These are phyloP conservation scores for Agaricales sp. DNA, from an alignment of 1,284 basidiomycete genomes.

Conservation along the genomic window DNA sequence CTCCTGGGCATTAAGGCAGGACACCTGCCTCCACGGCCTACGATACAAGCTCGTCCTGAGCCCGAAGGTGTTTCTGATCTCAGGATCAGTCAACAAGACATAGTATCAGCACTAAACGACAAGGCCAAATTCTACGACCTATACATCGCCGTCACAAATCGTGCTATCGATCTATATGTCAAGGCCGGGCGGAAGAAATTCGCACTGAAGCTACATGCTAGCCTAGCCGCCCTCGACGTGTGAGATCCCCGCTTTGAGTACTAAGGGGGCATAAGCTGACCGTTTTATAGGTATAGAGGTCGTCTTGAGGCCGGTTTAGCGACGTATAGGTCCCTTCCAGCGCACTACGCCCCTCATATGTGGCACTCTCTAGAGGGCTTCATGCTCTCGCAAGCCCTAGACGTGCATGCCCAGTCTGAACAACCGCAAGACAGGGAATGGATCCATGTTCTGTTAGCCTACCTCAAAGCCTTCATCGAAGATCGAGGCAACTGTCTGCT, in stretches of 20 bases:
- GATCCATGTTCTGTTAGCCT: slow-evolving; percentile 61
- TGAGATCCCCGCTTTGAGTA: slow-evolving; percentile 34
- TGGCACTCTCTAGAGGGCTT: slow-evolving; percentile 73
- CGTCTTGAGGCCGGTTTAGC: slow-evolving; percentile 51
- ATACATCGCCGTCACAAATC: slow-evolving; percentile 67
- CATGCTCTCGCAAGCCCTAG: slow-evolving; percentile 62
- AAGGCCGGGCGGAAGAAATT: slow-evolving; percentile 76
- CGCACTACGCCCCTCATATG: slow-evolving; percentile 69
- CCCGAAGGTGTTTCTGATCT: slow-evolving; percentile 26
- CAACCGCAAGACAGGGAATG: slow-evolving; percentile 61
- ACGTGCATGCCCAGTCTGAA: slow-evolving; percentile 44
- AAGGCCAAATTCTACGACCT: slow-evolving; percentile 60
- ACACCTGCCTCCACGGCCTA: slow-evolving; percentile 48
- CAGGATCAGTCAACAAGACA: slow-evolving; percentile 50
- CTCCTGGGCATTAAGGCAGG: slow-evolving; percentile 65
- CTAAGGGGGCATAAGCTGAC: slow-evolving; percentile 2
- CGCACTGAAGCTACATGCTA: slow-evolving; percentile 74
- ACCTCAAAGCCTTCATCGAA: slow-evolving; percentile 55
- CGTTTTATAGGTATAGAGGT: slow-evolving; percentile 46
- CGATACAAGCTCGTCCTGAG: slow-evolving; percentile 48
- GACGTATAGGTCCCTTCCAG: slow-evolving; percentile 68
- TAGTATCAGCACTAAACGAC: slow-evolving; percentile 52
- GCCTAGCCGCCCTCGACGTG: slow-evolving; percentile 81
- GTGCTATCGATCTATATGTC: slow-evolving; percentile 75
- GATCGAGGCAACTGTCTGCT: slow-evolving; percentile 42